Base-by-base conservation (phyloP, 2,329 filamentous ascomycete species). In the Neonectria magnoliae region DNA sequence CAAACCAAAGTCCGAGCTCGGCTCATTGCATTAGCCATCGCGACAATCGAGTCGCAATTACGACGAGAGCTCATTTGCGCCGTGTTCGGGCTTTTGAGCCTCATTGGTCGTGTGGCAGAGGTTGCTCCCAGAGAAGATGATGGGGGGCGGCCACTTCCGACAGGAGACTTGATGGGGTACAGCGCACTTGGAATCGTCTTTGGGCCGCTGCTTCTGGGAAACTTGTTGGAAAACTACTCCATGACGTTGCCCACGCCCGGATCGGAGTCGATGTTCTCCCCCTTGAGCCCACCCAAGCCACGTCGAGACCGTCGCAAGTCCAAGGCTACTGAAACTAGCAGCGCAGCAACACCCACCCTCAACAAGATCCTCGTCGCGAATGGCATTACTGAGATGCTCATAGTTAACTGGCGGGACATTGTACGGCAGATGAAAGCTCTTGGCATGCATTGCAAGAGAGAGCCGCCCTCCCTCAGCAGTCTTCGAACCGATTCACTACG, bases 21-120 rank as follows among this genome's bases (percentile, higher is more conserved):
- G n/a, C 81, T 92, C 4, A 89, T 91, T 66, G 89, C 89, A 2
- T 78, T 91, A 36, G 88, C 88, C 8, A 83, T 92, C 45, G 82
- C 83, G 1, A 86, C 86, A 0, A 78, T 90, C n/a, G 80, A 81
- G 59, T 90, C 88, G 0, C 84, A 84, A 57, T 87, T 87, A 64
- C 84, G 88, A 45, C 82, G 89, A 25, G 87, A 91, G 51, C 78
- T 92, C 4, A 88, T 92, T 47, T 91, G 87, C 66, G 87, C 88
- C 5, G 88, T 92, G 0, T 89, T 92, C 73, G 90, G 89, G 0
- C 79, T 92, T 13, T 79, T 91, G 11, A 88, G 85, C 57, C 80
- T 90, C 41, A 83, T 92, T 60, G 89, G 88, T 2, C 80, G 85
- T 27, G 79, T 83, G 5, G 86, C 88, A 2, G 87, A 91, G 72